Conservation (phyloP, 2,329 filamentous ascomycete genomes). For the Monosporascus ibericus region DNA sequence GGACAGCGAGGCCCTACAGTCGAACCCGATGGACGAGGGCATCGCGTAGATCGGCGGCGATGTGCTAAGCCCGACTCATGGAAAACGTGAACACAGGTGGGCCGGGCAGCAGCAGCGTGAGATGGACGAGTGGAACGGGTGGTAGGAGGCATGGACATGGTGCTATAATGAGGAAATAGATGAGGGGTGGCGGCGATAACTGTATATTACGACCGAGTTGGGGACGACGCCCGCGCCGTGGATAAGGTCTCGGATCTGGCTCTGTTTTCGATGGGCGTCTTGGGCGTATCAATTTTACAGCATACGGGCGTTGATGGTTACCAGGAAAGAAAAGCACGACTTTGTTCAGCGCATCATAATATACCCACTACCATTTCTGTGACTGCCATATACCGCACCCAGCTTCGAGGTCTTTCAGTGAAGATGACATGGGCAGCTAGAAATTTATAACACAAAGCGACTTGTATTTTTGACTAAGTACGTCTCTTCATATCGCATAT, state of each 20-base stretch:
- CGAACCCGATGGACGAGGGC: conserved; percentile 31
- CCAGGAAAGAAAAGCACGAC: conserved; percentile 21
- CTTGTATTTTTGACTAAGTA: too few relatives aligned
- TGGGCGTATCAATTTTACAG: conserved; percentile 14
- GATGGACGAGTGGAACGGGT: background rate
- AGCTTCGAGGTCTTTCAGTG: too few relatives aligned
- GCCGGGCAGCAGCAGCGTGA: background rate
- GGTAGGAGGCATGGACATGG: background rate
- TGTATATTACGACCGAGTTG: conserved; percentile 6
- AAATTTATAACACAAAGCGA: too few relatives aligned
- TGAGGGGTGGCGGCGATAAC: background rate
- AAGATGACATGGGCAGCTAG: too few relatives aligned
- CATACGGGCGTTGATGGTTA: conserved; percentile 22
- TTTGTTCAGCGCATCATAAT: conserved; percentile 21
- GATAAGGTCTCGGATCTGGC: background rate
- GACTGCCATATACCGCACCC: too few relatives aligned
- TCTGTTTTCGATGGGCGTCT: background rate
- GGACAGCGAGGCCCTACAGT: conserved; percentile 31
- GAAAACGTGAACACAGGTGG: background rate
- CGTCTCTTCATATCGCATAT: too few relatives aligned
- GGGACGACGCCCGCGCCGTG: background rate
- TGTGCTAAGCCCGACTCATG: background rate
- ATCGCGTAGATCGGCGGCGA: conserved; percentile 18
- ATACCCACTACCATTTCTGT: conserved; percentile 12
- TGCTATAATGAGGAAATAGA: background rate